Percentiles rank a stretch among this genome's conserved stretches.
These are phyloP conservation scores for Isabelozyma pseudorhagii DNA, from an alignment of 805 yeast species.

Conservation along the genomic window DNA sequence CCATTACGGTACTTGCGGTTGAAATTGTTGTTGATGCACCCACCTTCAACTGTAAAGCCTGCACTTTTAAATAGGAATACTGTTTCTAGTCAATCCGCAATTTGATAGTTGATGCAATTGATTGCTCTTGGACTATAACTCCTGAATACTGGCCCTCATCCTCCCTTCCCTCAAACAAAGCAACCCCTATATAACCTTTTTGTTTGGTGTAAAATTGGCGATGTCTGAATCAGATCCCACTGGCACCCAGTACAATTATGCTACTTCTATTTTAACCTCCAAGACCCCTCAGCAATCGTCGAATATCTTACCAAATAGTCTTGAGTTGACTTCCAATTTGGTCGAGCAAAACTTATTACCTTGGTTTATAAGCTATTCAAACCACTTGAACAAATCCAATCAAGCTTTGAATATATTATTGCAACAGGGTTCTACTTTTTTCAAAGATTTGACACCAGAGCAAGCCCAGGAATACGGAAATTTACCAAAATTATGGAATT, in stretches of 20 bases:
- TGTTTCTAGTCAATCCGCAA: neutral
- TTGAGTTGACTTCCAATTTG: constrained; percentile 25
- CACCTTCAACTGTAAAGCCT: too few relatives aligned
- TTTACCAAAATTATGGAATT: constrained; percentile 43
- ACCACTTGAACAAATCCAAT: constrained; percentile 31
- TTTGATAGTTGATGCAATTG: neutral
- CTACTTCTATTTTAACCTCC: constrained; percentile 38
- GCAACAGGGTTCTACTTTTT: constrained; percentile 23
- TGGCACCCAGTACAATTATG: constrained; percentile 14
- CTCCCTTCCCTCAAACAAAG: neutral
- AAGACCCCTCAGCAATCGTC: constrained; percentile 43
- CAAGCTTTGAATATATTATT: constrained; percentile 62
- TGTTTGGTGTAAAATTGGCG: neutral
- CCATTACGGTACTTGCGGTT: neutral
- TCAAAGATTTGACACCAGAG: constrained; percentile 11
- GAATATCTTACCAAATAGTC: constrained; percentile 31
- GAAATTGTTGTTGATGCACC: neutral
- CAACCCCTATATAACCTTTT: neutral
- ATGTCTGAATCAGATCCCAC: neutral
- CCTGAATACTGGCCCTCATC: too few relatives aligned
- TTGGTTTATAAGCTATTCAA: constrained; percentile 29
- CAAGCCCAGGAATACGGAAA: constrained; percentile 36
- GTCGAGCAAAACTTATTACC: constrained; percentile 26
- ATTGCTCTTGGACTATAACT: neutral
- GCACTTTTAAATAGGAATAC: neutral